A percentile compares a stretch with the other conserved stretches of the same genome.
These are phyloP conservation scores for Leptographium galeiforme DNA, from an alignment of 2,329 filamentous ascomycete genomes.

Conservation along the genomic window DNA sequence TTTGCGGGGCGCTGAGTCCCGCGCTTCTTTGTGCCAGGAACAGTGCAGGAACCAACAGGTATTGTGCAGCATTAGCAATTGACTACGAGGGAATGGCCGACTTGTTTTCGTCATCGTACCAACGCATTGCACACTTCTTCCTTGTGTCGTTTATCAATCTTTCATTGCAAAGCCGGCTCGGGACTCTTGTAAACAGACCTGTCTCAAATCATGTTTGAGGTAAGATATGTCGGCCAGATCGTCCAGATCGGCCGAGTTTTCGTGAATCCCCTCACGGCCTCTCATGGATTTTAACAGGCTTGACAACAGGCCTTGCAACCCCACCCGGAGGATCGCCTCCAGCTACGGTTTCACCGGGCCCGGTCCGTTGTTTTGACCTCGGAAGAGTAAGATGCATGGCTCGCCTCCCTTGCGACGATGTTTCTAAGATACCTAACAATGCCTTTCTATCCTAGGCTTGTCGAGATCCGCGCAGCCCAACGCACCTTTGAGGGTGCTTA, in stretches of 20 bases:
- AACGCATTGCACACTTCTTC: too few species aligned
- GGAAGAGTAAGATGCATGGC: slow-evolving; percentile 44
- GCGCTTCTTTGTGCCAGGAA: too few species aligned
- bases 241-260: too few species aligned
- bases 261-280: neutral
- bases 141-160: too few species aligned
- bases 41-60: too few species aligned
- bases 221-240: neutral
- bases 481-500: slow-evolving; percentile 96
- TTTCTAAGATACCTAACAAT: neutral
- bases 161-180: too few species aligned
- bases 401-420: neutral
- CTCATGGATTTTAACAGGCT: neutral
- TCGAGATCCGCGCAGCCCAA: slow-evolving; percentile 89
- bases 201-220: slow-evolving; percentile 8
- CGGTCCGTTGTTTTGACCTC: slow-evolving; percentile 69
- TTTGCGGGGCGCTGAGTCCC: too few species aligned
- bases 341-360: slow-evolving; percentile 69
- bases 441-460: slow-evolving; percentile 39
- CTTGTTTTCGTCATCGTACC: too few species aligned
- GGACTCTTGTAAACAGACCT: neutral
- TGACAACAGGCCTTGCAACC: slow-evolving; percentile 18
- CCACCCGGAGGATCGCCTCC: slow-evolving; percentile 59
- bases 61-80: too few species aligned
- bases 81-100: too few species aligned